phyloP scores from a whole-genome alignment of 106 monocot species.

The Acorus gramineus region DNA sequence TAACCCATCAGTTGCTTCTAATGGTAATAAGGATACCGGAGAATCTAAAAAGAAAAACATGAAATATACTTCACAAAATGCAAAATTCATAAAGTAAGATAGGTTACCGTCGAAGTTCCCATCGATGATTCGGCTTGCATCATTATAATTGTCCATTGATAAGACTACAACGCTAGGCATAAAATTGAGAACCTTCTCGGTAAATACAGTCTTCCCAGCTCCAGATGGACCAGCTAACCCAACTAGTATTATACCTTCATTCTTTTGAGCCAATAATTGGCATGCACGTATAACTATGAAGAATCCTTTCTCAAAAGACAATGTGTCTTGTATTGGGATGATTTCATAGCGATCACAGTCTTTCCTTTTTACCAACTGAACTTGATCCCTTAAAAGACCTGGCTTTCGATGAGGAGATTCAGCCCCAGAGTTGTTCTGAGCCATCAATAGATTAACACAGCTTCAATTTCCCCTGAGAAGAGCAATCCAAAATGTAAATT shows the following conservation, averaged over 20 bases:
- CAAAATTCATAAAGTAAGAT: background rate
- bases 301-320: slow-evolving; percentile 96
- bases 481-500: too few species aligned
- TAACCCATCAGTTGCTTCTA: too few species aligned
- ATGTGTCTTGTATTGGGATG: slow-evolving; percentile 55
- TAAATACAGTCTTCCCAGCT: slow-evolving; percentile 94
- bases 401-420: slow-evolving; percentile 59
- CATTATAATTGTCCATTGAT: slow-evolving; percentile 99
- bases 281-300: slow-evolving; percentile 92
- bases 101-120: slow-evolving; percentile 94
- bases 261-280: slow-evolving; percentile 79
- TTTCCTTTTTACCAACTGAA: slow-evolving; percentile 76
- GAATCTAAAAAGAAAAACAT: too few species aligned
- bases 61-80: too few species aligned
- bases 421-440: slow-evolving; percentile 31
- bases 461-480: too few species aligned
- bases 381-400: slow-evolving; percentile 85
- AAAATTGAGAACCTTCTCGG: slow-evolving; percentile 89
- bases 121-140: slow-evolving; percentile 86
- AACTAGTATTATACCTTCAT: slow-evolving; percentile 80
- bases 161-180: slow-evolving; percentile 89
- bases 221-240: slow-evolving; percentile 97
- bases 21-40: too few species aligned
- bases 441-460: slow-evolving; percentile 24
- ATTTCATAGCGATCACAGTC: slow-evolving; percentile 73